A percentile compares a stretch with the other conserved stretches of the same genome.
These are phyloP conservation scores for Exophiala spinifera DNA, from an alignment of 2,329 filamentous ascomycete species.

Conservation along the genomic window DNA sequence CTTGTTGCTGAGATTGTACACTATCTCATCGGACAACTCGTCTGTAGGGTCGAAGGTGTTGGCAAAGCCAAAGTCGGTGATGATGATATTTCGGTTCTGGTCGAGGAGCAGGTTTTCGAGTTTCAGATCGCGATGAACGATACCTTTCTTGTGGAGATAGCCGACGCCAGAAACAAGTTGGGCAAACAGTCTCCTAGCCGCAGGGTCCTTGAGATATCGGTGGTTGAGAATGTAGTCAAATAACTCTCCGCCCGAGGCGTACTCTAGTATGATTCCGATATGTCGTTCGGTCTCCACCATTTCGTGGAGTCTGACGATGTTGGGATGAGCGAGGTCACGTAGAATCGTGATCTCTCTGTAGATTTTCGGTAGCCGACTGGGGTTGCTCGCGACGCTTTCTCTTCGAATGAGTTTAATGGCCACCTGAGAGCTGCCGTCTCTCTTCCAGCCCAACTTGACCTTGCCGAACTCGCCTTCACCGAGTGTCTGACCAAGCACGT, in stretches of 20 bases:
- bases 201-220: slow-evolving; percentile 89
- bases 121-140: slow-evolving; percentile 95
- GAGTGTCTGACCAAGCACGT: slow-evolving; percentile 90
- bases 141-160: slow-evolving; percentile 97
- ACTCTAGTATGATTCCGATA: slow-evolving; percentile 97
- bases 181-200: slow-evolving; percentile 86
- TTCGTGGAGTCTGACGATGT: slow-evolving; percentile 94
- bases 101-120: slow-evolving; percentile 93
- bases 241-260: slow-evolving; percentile 93
- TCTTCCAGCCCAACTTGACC: slow-evolving; percentile 97
- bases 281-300: slow-evolving; percentile 98
- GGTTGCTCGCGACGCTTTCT: slow-evolving; percentile 83
- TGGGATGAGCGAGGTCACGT: slow-evolving; percentile 82
- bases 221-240: slow-evolving; percentile 99
- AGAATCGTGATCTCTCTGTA: slow-evolving; percentile 95
- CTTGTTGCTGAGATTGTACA: slow-evolving; percentile 79
- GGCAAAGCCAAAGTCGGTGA: slow-evolving; percentile 98
- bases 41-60: slow-evolving; percentile 93
- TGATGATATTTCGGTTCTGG: slow-evolving; percentile 97
- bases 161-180: slow-evolving; percentile 95
- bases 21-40: slow-evolving; percentile 84
- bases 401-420: slow-evolving; percentile 97
- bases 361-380: slow-evolving; percentile 88
- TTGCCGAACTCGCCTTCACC: slow-evolving; percentile 99
- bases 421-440: slow-evolving; percentile 87